Evolutionary conservation across 108 stramenopile genomes (phyloP).

Genomic region (Schizochytrium sp.): DNA sequence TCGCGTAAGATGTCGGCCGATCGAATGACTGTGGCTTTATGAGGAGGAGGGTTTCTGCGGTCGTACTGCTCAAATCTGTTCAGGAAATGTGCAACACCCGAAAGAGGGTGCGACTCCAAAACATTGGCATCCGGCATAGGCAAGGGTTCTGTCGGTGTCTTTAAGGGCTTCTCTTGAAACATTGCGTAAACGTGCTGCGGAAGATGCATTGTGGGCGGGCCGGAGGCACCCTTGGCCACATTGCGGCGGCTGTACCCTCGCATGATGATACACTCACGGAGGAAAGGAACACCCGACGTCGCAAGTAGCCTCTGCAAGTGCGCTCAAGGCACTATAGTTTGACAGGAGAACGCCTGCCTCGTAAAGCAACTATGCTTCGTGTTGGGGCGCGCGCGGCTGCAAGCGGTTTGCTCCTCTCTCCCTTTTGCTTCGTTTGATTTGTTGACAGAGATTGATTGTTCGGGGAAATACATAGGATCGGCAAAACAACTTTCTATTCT

Average conservation of each 20-base stretch:
- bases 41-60: conserved; percentile 2
- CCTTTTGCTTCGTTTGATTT: too few species aligned
- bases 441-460: too few species aligned
- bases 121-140: not conserved
- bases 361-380: too few species aligned
- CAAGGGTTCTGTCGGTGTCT: not conserved
- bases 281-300: too few species aligned
- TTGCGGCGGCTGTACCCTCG: conserved; percentile 48
- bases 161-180: not conserved
- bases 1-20: not conserved
- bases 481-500: too few species aligned
- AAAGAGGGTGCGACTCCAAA: not conserved
- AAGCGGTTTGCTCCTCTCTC: too few species aligned
- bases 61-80: not conserved
- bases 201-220: conserved; percentile 59
- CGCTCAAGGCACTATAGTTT: too few species aligned
- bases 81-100: conserved; percentile 5
- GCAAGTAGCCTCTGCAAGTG: too few species aligned
- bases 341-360: too few species aligned
- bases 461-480: too few species aligned
- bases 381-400: too few species aligned
- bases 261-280: not conserved
- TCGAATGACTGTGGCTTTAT: conserved; percentile 10
- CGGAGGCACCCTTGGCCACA: conserved; percentile 60
- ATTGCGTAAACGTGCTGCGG: conserved; percentile 50